Percentiles rank a stretch among this genome's conserved stretches.
Evolutionary conservation across 768 basidiomycete genomes (phyloP).

Genomic region (Asterophora parasitica): DNA sequence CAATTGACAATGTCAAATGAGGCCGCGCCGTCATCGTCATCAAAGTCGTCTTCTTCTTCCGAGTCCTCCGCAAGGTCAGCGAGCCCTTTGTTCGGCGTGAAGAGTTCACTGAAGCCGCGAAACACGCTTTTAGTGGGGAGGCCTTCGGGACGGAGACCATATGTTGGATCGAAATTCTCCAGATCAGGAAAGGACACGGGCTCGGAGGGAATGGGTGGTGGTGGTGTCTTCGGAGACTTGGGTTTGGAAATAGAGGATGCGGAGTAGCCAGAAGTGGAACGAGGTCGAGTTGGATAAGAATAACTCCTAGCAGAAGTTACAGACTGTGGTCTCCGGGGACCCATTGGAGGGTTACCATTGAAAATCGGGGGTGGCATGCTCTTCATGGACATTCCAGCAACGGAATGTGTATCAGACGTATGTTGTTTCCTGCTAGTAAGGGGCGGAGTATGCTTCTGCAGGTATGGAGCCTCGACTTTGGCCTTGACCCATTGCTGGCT

Average conservation of each 20-base stretch:
- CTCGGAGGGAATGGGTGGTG: slow-evolving; percentile 25
- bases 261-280: slow-evolving; percentile 39
- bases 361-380: slow-evolving; percentile 16
- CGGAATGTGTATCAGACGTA: slow-evolving; percentile 34
- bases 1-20: slow-evolving; percentile 69
- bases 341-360: slow-evolving; percentile 1
- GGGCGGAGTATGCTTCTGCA: slow-evolving; percentile 46
- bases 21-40: slow-evolving; percentile 29
- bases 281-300: slow-evolving; percentile 25
- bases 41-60: slow-evolving; percentile 37
- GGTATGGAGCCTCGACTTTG: slow-evolving; percentile 89
- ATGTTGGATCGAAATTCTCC: slow-evolving; percentile 94
- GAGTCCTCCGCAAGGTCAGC: slow-evolving; percentile 77
- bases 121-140: slow-evolving; percentile 83
- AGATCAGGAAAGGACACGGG: slow-evolving; percentile 36
- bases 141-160: slow-evolving; percentile 90
- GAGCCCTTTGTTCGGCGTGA: slow-evolving; percentile 61
- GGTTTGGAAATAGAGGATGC: slow-evolving; percentile 20
- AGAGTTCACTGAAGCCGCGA: slow-evolving; percentile 70
- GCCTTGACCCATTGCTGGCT: slow-evolving; percentile 95
- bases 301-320: slow-evolving; percentile 7
- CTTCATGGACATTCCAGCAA: slow-evolving; percentile 32
- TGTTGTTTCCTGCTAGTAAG: slow-evolving; percentile 24
- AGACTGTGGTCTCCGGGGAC: slow-evolving; percentile 11
- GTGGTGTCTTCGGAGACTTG: slow-evolving; percentile 7